A percentile compares a stretch with the other conserved stretches of the same genome.
Conservation (phyloP, 2,329 filamentous ascomycete species). For the Lachnellula hyalina region DNA sequence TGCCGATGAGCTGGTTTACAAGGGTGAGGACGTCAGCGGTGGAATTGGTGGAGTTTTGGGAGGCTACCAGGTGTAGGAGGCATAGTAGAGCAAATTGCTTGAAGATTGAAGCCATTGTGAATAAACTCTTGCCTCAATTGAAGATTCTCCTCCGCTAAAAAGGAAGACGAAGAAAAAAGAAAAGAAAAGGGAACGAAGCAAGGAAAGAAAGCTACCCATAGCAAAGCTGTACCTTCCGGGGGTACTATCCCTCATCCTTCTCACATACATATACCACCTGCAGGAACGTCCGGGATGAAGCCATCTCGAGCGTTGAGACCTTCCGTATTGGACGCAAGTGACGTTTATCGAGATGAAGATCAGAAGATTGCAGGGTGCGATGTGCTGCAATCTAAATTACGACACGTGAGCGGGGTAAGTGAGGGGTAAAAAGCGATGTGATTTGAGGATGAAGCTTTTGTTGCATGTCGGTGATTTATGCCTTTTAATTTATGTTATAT, state of each 20-base stretch:
- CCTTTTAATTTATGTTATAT: neutral
- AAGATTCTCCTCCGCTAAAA: neutral
- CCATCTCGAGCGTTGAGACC: neutral
- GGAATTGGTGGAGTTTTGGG: neutral
- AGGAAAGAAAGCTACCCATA: neutral
- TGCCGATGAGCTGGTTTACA: conserved; percentile 4
- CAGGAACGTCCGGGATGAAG: neutral
- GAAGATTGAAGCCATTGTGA: neutral
- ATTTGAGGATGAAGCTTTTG: neutral
- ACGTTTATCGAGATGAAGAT: neutral
- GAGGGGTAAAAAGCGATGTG: neutral
- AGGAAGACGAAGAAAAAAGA: neutral
- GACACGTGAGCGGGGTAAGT: neutral
- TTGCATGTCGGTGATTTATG: neutral
- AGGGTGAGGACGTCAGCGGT: neutral
- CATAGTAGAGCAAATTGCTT: neutral
- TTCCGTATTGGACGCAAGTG: neutral
- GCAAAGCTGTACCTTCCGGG: neutral
- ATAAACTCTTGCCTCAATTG: neutral
- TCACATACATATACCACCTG: neutral
- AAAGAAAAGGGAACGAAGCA: neutral
- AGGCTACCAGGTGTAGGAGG: neutral
- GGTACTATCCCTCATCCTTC: neutral
- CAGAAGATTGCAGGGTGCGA: neutral
- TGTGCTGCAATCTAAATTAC: neutral